These are phyloP conservation scores for Tylopilus orsonianus DNA, from an alignment of 1,284 basidiomycete genomes.

Conservation along the genomic window DNA sequence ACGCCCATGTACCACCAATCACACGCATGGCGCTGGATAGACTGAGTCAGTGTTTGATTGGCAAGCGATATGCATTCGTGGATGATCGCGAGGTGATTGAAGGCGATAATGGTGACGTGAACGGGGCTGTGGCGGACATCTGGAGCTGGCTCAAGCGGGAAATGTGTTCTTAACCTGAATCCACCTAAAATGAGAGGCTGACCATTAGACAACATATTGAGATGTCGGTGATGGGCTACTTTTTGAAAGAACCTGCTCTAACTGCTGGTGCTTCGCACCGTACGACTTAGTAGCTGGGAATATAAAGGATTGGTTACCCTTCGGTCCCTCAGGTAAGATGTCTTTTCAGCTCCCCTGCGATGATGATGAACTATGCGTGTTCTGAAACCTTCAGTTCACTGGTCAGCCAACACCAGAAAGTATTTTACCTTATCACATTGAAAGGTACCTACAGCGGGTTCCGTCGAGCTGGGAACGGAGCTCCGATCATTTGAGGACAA, in stretches of 20 bases:
- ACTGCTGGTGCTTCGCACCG: too few species aligned
- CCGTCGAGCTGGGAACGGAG: constrained; percentile 35
- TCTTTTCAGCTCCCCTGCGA: not conserved
- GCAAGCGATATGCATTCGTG: constrained; percentile 50
- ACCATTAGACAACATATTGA: too few species aligned
- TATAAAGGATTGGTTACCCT: too few species aligned
- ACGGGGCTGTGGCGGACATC: constrained; percentile 8
- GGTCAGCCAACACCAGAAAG: constrained; percentile 36
- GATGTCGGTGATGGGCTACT: too few species aligned
- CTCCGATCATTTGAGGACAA: constrained; percentile 35
- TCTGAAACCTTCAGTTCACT: constrained; percentile 10
- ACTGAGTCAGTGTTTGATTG: constrained; percentile 36
- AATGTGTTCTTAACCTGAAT: constrained; percentile 16
- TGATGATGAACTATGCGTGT: not conserved
- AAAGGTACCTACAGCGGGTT: constrained; percentile 24
- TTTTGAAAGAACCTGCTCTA: too few species aligned
- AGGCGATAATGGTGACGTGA: not conserved
- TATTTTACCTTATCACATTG: constrained; percentile 34
- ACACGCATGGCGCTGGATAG: constrained; percentile 21
- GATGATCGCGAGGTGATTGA: constrained; percentile 29
- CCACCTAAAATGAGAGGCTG: not conserved
- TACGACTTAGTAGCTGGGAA: too few species aligned
- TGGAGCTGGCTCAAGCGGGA: constrained; percentile 27
- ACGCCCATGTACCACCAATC: constrained; percentile 7
- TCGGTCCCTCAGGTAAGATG: too few species aligned